Evolutionary conservation across 192 early-diverging fungal species (phyloP), one percentile per base, ranked within the genome.

Genomic region (Rhizophagus sp.): DNA sequence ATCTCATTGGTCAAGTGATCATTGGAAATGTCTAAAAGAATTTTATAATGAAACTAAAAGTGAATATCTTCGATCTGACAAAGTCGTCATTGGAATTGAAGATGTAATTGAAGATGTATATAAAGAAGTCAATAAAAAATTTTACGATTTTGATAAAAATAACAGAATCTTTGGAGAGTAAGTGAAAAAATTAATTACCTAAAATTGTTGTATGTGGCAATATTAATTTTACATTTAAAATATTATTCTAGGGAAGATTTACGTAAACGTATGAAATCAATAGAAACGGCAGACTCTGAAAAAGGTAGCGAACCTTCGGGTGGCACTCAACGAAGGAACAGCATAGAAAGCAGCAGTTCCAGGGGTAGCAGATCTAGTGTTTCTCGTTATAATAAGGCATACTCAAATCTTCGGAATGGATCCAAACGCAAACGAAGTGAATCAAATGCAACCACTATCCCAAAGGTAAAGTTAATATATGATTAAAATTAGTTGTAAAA

Each of bases 51-150:
- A 76, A 5, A 76, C 61, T 24, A 76, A 49, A 24, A 76, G 24
- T 24, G 34, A 34, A 63, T 76, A 63, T 62, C 39, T 64, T 22
- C 25, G 19, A 63, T n/a, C 30, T 24, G 74, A 62, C 12, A 76
- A 62, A 63, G n/a, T 17, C 27, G 74, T 15, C 12, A 19, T 1
- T 12, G 33, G 34, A 13, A 76, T 41, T 76, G n/a, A n/a, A n/a
- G n/a, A n/a, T n/a, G n/a, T n/a, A n/a, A n/a, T n/a, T n/a, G 39
- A 62, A 41, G 75, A 76, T 41, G 22, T 76, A 41, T 76, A 64
- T n/a, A 62, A 11, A 24, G 52, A 62, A 24, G 74, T 63, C 25
- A 24, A 25, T 63, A 27, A 49, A 4, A 76, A 63, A 44, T 76
- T 76, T 63, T 36, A 30, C 7, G 49, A 25, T 41, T 22, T 17